Conservation (phyloP, 768 basidiomycete species). For the Paxillus ammoniavirescens region DNA sequence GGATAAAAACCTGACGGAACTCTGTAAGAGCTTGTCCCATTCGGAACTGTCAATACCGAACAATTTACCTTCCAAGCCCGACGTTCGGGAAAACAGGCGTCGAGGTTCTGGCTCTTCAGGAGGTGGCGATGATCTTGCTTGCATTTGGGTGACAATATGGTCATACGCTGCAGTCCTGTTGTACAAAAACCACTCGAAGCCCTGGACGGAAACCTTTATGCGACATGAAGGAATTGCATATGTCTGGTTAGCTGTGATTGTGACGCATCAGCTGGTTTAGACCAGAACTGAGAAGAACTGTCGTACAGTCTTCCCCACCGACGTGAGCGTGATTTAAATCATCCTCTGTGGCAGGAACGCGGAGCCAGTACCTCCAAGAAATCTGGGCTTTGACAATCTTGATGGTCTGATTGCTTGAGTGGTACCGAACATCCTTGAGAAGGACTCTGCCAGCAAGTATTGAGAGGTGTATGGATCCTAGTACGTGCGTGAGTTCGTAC, state of each 20-base stretch:
- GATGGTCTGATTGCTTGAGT: constrained; percentile 90
- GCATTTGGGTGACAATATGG: constrained; percentile 77
- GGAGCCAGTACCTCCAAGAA: constrained; percentile 94
- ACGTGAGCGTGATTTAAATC: constrained; percentile 51
- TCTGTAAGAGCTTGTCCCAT: not conserved
- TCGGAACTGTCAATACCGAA: not conserved
- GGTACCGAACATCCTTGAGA: constrained; percentile 84
- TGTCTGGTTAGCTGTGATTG: constrained; percentile 33
- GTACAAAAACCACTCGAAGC: constrained; percentile 91
- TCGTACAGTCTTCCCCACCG: constrained; percentile 56
- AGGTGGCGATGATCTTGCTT: constrained; percentile 27
- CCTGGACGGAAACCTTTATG: constrained; percentile 75
- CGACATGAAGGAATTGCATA: constrained; percentile 62
- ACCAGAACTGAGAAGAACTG: constrained; percentile 1
- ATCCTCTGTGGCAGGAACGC: constrained; percentile 72
- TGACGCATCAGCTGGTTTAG: constrained; percentile 5
- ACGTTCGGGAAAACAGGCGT: constrained; percentile 38
- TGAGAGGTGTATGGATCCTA: constrained; percentile 92
- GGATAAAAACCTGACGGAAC: constrained; percentile 20
- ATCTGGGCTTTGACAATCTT: constrained; percentile 81
- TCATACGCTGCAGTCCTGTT: constrained; percentile 91
- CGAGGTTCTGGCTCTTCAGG: constrained; percentile 32
- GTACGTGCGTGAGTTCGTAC: constrained; percentile 1
- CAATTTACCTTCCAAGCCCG: constrained; percentile 38
- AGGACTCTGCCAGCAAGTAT: constrained; percentile 83